Base-by-base conservation (phyloP, 176 grass and related monocot species). In the Ananas comosus region DNA sequence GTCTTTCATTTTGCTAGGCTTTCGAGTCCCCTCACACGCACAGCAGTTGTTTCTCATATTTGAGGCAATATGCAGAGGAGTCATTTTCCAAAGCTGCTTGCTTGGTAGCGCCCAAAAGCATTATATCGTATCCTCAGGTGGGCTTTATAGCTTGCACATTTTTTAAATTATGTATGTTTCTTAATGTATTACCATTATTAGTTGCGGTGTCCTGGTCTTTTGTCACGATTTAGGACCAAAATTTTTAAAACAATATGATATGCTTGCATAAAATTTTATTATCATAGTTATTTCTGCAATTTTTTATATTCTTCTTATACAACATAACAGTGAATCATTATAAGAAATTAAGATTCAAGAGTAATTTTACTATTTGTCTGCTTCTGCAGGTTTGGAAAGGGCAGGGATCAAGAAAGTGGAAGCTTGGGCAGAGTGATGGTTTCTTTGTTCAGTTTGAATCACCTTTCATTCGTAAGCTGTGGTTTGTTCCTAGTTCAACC, bases 371-470 rank as follows among this genome's bases (percentile, higher is more conserved):
- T 25, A 14, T 4, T 47, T 33, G 21, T 47, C 23, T 13, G 72
- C 16, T 51, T 48, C 51, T 77, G 27, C 72, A 97, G 93, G 93
- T 97, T 11, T 92, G 93, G 93, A 92, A 97, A 88, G 93, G 93
- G 12, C 84, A 87, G 25, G 93, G 93, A 51, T 97, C 86, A 54
- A 87, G 93, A 61, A 97, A 92, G 76, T 97, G 93, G 93, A 97
- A 92, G 79, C 75, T 97, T 83, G 90, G 88, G 47, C 93, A 97
- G 80, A 97, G 68, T 72, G 86, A 92, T 50, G 93, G 93, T 16
- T 97, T 97, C 79, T 97, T 97, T 80, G 84, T 97, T 65, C 93
- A 97, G 77, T 97, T 97, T 82, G 93, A 97, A 64, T 87, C 86
- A 51, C 77, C 89, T 63, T 11, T 72, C 70, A 49, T 83, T 52